phyloP scores from a whole-genome alignment of 2,329 filamentous ascomycete genomes.

The Pseudogymnoascus verrucosus region DNA sequence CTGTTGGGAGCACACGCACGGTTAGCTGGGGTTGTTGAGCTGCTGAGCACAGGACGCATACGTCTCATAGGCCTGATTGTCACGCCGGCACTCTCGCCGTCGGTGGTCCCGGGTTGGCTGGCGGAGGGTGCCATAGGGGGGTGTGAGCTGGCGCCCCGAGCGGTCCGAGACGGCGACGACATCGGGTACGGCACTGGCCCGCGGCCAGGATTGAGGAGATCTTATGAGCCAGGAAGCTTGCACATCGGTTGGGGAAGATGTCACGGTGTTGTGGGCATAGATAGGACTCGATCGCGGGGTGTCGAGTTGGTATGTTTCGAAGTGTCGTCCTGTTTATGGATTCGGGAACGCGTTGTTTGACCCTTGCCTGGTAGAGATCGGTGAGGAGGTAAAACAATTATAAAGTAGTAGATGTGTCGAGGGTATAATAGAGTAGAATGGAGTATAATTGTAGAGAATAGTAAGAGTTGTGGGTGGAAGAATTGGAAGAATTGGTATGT shows the following conservation, averaged over 20 bases:
- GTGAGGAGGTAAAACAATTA: background rate
- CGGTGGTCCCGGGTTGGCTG: conserved; percentile 7
- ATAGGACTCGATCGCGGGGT: background rate
- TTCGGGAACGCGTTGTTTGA: background rate
- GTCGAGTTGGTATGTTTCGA: background rate
- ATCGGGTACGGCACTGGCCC: background rate
- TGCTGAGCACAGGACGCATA: conserved; percentile 36
- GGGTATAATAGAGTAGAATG: background rate
- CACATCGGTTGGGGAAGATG: background rate
- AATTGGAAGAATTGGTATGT: conserved; percentile 3
- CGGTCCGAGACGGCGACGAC: background rate
- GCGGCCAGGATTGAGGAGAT: background rate
- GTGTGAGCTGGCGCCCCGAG: background rate
- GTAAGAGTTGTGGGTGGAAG: background rate
- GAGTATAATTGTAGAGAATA: background rate
- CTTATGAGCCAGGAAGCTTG: conserved; percentile 1
- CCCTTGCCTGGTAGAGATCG: background rate
- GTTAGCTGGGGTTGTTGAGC: conserved; percentile 16
- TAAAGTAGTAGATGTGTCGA: background rate
- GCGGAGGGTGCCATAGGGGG: background rate
- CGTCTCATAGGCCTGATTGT: conserved; percentile 59
- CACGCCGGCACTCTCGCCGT: conserved; percentile 40
- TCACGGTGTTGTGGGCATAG: background rate
- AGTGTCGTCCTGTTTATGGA: background rate
- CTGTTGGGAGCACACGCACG: conserved; percentile 37